Base-by-base conservation (phyloP, 2,329 filamentous ascomycete species). In the Penicillium rolfsii region DNA sequence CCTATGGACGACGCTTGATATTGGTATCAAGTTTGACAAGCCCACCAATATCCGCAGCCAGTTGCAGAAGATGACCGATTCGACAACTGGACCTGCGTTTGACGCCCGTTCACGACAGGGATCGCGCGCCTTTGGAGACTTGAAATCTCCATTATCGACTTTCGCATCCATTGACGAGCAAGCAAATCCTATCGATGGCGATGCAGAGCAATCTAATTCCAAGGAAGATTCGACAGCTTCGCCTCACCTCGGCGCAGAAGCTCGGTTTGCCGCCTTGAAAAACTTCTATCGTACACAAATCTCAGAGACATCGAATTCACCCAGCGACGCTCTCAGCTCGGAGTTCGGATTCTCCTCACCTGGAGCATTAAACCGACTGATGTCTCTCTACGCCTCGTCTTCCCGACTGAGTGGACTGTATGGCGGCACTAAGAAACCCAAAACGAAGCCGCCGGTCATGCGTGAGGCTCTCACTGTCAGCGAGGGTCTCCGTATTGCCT, bases 1-100 rank as follows among this genome's bases (percentile, higher is more conserved):
- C 80, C 88, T 91, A 76, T 99, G 95, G 95, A 91, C 87, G 64
- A 94, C 93, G 1, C 84, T 89, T 55, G 95, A 99, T 73, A 91
- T 96, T 45, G 92, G 90, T 40, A 89, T 99, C 75, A 87, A 91
- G 70, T 96, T 99, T 73, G 91, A 94, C 71, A 93, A 94, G 69
- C 88, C 91, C 9, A 95, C 91, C 61, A 91, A 92, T 63, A 93
- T 99, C 63, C 89, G 91, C 66, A 83, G 85, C 30, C 95, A 99
- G 74, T 81, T 97, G 8, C 80, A 88, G 40, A 90, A 89, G 69
- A 78, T 95, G 59, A 87, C 87, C 3, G 81, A 84, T 65, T 75
- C 78, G 33, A 76, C 64, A 11, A 26, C 65, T 36, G 45, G 46
- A 1, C 55, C 67, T 53, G 22, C 57, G 7, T 61, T 65, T 9